Evolutionary conservation across 306 rosid species (phyloP), one percentile per base, ranked within the genome.

Genomic region (Quercus wislizeni): DNA sequence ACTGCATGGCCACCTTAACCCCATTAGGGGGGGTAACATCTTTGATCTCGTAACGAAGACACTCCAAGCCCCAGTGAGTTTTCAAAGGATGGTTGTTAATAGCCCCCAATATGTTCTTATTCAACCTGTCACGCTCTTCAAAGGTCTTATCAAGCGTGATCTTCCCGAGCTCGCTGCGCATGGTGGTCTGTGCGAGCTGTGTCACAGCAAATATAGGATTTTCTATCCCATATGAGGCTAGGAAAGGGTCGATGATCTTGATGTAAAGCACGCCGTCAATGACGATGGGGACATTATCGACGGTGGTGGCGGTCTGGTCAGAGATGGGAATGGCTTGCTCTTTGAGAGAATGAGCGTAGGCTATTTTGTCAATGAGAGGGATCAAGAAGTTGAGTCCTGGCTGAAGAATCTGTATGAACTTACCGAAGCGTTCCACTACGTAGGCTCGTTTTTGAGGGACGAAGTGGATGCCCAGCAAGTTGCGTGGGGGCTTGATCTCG

Each of bases 41-140:
- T 97, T 97, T 91, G 84, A 94, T 92, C 85, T 92, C 98, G 69
- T 92, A 94, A 63, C 97, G 93, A 81, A 94, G 97, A 82, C 98
- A 94, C 86, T 92, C 94, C 54, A 94, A 84, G 69, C 98, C 98
- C 96, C 97, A 94, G 69, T 89, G 83, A 74, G 5, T 49, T 49
- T 12, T 49, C 54, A 49, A 49, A 49, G 54, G 54, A 49, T 49
- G 54, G 54, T 49, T 49, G 54, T 89, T 94, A 78, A 94, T 91
- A 30, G 92, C 71, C 69, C 92, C 98, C 82, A 94, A 94, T 74
- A 94, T 94, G 88, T 89, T 89, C 57, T 92, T 92, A 81, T 94
- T 94, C 58, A 94, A 90, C 10, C 93, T 88, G 80, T 89, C 97
- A 19, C 98, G 88, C 78, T 94, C 97, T 85, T 88, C 97, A 70